Conservation (phyloP, 176 grass and related monocot species). For the Eleusine coracana region DNA sequence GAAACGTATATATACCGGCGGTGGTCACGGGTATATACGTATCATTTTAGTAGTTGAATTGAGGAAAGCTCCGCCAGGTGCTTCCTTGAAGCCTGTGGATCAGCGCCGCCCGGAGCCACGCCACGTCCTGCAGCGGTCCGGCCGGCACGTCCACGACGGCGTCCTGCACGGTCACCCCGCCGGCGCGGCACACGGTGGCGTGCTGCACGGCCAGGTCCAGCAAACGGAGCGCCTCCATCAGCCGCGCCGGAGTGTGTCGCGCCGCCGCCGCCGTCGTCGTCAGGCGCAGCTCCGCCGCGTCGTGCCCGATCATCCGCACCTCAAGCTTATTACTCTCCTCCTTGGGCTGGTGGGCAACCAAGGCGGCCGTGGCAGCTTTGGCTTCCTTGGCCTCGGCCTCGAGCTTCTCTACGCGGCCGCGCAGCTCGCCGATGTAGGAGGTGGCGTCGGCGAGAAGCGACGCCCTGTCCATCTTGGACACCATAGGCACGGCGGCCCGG, state of each 20-base stretch:
- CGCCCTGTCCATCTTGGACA: conserved; percentile 72
- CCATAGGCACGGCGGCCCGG: conserved; percentile 59
- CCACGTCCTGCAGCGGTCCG: conserved; percentile 25
- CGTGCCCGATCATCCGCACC: conserved; percentile 23
- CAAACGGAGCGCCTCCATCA: conserved; percentile 43
- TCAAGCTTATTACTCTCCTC: neutral
- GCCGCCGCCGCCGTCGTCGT: neutral
- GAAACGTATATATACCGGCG: too few species aligned
- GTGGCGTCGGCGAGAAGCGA: conserved; percentile 62
- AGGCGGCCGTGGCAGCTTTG: too few species aligned
- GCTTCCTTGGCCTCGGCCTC: conserved; percentile 33
- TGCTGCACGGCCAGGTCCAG: conserved; percentile 54
- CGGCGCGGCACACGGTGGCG: conserved; percentile 43
- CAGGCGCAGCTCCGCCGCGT: conserved; percentile 32
- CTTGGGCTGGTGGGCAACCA: too few species aligned
- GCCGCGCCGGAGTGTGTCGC: conserved; percentile 42
- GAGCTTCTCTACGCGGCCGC: conserved; percentile 18
- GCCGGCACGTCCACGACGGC: conserved; percentile 55
- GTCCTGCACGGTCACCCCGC: conserved; percentile 52
- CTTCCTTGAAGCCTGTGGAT: conserved; percentile 16
- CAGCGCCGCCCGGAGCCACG: conserved; percentile 40
- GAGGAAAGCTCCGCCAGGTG: too few species aligned
- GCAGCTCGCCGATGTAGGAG: conserved; percentile 56
- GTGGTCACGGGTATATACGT: too few species aligned
- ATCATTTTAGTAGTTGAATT: too few species aligned